These are phyloP conservation scores for Tolypocladium tundrense DNA, from an alignment of 2,329 filamentous ascomycete species.

Conservation along the genomic window DNA sequence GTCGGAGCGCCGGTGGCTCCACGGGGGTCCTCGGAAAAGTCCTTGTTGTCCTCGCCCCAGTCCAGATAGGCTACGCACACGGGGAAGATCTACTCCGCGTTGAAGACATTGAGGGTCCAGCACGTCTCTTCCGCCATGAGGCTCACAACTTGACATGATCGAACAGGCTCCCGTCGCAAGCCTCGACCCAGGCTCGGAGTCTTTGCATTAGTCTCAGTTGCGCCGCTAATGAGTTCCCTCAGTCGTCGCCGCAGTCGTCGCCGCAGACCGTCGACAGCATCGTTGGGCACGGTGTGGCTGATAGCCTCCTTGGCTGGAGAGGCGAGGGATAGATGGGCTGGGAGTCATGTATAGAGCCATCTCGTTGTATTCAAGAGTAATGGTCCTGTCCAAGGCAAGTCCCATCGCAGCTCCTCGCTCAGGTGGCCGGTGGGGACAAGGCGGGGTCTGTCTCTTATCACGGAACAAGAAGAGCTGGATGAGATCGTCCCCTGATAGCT, in stretches of 20 bases:
- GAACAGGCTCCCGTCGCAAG: conserved; percentile 8
- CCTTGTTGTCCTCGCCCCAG: conserved; percentile 15
- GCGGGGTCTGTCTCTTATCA: conserved; percentile 15
- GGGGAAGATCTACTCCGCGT: conserved; percentile 30
- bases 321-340: conserved; percentile 11
- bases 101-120: conserved; percentile 19
- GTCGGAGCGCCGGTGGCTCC: neutral
- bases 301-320: conserved; percentile 10
- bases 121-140: neutral
- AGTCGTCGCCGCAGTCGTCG: conserved; percentile 4
- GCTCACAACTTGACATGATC: neutral
- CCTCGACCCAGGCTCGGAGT: conserved; percentile 8
- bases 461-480: conserved; percentile 15
- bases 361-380: conserved; percentile 12
- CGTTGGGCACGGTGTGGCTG: conserved; percentile 7
- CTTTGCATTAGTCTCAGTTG: conserved; percentile 8
- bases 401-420: conserved; percentile 8
- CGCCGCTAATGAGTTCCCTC: conserved; percentile 6
- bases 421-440: conserved; percentile 13
- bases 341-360: conserved; percentile 13
- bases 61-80: conserved; percentile 36
- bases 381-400: conserved; percentile 7
- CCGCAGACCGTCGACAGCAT: conserved; percentile 10
- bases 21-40: neutral
- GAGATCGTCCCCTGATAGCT: conserved; percentile 12